A percentile compares a stretch with the other conserved stretches of the same genome.
These are phyloP conservation scores for Turnera subulata DNA, from an alignment of 345 rosid species.

Conservation along the genomic window DNA sequence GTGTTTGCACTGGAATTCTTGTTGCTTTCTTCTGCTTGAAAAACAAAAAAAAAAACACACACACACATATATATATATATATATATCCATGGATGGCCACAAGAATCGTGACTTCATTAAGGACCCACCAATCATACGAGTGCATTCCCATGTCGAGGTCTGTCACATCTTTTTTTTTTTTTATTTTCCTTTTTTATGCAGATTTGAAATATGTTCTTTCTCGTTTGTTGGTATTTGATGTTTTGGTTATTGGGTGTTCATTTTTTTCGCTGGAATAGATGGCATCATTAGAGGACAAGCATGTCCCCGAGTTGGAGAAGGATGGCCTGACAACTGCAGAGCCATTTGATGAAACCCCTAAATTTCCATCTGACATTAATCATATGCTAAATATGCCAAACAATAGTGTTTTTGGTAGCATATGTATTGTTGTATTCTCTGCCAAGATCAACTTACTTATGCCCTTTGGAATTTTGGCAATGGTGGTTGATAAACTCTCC, in stretches of 20 bases:
- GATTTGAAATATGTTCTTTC: too few relatives aligned
- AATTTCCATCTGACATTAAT: too few relatives aligned
- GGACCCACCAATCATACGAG: slow-evolving; percentile 3
- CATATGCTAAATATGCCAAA: too few relatives aligned
- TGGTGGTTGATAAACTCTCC: slow-evolving; percentile 15
- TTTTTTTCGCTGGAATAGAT: slow-evolving; percentile 11
- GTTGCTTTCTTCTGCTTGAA: slow-evolving; percentile 3
- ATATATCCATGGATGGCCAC: slow-evolving; percentile 10
- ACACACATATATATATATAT: too few relatives aligned
- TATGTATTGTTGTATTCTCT: slow-evolving; percentile 28
- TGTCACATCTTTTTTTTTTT: neutral
- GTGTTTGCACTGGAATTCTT: slow-evolving; percentile 10
- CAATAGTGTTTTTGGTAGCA: slow-evolving; percentile 12
- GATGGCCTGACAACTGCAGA: neutral
- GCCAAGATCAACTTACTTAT: slow-evolving; percentile 26
- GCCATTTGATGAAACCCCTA: neutral
- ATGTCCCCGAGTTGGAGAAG: slow-evolving; percentile 10
- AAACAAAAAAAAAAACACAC: too few relatives aligned
- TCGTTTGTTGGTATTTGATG: neutral
- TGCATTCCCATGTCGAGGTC: slow-evolving; percentile 25
- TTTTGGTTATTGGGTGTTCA: too few relatives aligned
- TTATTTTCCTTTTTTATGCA: too few relatives aligned
- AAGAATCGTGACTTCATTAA: neutral
- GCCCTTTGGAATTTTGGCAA: slow-evolving; percentile 33
- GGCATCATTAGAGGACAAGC: slow-evolving; percentile 14